Conservation (phyloP, 345 rosid species). For the Lepidium africanum region DNA sequence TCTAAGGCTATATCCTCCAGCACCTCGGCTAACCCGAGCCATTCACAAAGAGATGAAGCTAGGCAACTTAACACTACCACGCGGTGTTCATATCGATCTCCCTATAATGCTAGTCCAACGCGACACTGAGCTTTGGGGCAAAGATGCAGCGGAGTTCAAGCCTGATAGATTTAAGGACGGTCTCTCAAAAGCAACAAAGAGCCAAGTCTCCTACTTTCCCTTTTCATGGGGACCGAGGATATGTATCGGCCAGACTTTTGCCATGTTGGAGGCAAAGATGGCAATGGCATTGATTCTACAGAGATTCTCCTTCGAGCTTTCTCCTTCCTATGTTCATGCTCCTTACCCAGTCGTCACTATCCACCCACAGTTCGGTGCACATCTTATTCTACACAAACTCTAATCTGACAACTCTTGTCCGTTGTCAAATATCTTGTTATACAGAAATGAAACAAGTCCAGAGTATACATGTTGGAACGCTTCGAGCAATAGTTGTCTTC, state of each 20-base stretch:
- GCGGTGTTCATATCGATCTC: constrained; percentile 20
- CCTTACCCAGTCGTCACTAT: constrained; percentile 25
- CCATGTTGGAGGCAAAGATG: constrained; percentile 44
- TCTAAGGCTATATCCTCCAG: constrained; percentile 35
- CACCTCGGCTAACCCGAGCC: not conserved
- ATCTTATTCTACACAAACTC: constrained; percentile 25
- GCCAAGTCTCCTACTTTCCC: constrained; percentile 31
- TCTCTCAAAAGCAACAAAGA: constrained; percentile 43
- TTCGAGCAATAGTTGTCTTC: too few relatives aligned
- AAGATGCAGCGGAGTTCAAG: constrained; percentile 49
- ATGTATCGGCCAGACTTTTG: constrained; percentile 53
- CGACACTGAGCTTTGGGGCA: constrained; percentile 38
- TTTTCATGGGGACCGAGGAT: constrained; percentile 50
- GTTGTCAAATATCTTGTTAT: not conserved
- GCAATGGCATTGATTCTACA: constrained; percentile 39
- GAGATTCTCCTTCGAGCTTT: constrained; percentile 20
- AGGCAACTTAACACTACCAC: constrained; percentile 31
- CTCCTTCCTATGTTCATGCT: constrained; percentile 36
- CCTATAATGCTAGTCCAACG: constrained; percentile 32
- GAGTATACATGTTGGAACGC: too few relatives aligned
- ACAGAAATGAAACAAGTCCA: not conserved
- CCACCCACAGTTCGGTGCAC: constrained; percentile 46
- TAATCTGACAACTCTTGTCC: not conserved
- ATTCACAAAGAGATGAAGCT: constrained; percentile 28
- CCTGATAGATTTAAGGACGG: constrained; percentile 43